These are phyloP conservation scores for Prunus dulcis DNA, from an alignment of 306 rosid genomes.

Conservation along the genomic window DNA sequence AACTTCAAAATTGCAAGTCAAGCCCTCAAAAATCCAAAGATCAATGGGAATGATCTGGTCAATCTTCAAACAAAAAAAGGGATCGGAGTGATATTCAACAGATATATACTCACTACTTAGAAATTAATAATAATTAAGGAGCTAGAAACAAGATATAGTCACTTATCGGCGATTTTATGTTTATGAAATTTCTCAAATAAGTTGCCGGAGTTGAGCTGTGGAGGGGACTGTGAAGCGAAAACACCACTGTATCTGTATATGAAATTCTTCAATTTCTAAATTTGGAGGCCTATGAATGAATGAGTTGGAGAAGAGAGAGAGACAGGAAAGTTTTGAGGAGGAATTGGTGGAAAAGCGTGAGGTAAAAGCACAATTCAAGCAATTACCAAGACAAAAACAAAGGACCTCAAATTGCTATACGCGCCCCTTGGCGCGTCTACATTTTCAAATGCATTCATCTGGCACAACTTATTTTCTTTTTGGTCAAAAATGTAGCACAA, in stretches of 20 bases:
- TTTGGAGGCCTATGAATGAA: neutral
- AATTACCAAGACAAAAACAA: neutral
- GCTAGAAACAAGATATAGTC: too few species aligned
- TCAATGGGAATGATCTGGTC: neutral
- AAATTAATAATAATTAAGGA: too few species aligned
- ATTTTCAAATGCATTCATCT: too few species aligned
- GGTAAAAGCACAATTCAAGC: neutral
- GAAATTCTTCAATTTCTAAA: neutral
- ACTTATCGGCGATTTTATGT: too few species aligned
- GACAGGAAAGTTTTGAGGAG: slow-evolving; percentile 15
- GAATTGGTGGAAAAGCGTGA: slow-evolving; percentile 13
- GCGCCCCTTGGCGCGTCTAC: too few species aligned
- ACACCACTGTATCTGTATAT: too few species aligned
- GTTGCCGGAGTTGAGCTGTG: neutral
- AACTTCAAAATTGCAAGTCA: neutral
- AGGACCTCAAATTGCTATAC: neutral
- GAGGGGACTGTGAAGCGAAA: too few species aligned
- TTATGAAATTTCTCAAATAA: too few species aligned
- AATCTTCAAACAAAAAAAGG: neutral
- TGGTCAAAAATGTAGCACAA: too few species aligned
- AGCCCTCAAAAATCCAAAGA: neutral
- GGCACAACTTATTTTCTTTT: too few species aligned
- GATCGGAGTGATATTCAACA: neutral
- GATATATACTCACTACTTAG: too few species aligned
- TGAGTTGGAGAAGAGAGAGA: neutral